Evolutionary conservation across 2,329 filamentous ascomycete species (phyloP).

Genomic region (Pseudogymnoascus sp.): DNA sequence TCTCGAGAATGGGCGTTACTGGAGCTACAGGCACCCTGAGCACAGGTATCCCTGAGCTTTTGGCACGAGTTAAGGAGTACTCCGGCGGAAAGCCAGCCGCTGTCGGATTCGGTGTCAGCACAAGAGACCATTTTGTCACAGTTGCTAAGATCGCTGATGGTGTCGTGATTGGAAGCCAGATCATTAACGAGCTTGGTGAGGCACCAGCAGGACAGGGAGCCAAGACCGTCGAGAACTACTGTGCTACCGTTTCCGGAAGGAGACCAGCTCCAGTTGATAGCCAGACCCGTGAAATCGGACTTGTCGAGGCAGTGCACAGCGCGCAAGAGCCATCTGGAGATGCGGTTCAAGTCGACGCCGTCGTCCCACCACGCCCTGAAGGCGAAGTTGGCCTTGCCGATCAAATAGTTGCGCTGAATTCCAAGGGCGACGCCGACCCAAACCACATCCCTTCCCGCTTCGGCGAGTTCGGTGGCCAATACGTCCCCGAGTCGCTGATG

Average conservation of each 20-base stretch:
- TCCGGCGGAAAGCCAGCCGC: slow-evolving; percentile 85
- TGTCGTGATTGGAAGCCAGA: slow-evolving; percentile 94
- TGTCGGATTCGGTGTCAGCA: slow-evolving; percentile 94
- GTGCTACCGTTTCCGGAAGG: slow-evolving; percentile 60
- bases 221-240: slow-evolving; percentile 78
- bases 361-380: slow-evolving; percentile 42
- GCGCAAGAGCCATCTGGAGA: slow-evolving; percentile 51
- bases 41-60: slow-evolving; percentile 68
- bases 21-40: slow-evolving; percentile 80
- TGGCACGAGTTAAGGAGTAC: slow-evolving; percentile 82
- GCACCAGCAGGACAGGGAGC: slow-evolving; percentile 58
- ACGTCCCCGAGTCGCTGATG: slow-evolving; percentile 96
- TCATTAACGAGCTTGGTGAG: slow-evolving; percentile 71
- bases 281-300: slow-evolving; percentile 56
- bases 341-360: slow-evolving; percentile 58
- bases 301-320: slow-evolving; percentile 58
- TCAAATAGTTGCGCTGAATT: slow-evolving; percentile 61
- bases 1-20: slow-evolving; percentile 94
- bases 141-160: slow-evolving; percentile 81
- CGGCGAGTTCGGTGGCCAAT: slow-evolving; percentile 93
- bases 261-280: slow-evolving; percentile 30
- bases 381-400: slow-evolving; percentile 34
- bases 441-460: slow-evolving; percentile 73
- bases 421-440: slow-evolving; percentile 35
- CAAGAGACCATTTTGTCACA: slow-evolving; percentile 82